Conservation (phyloP, 768 basidiomycete species). For the Daedaleopsis sinensis region DNA sequence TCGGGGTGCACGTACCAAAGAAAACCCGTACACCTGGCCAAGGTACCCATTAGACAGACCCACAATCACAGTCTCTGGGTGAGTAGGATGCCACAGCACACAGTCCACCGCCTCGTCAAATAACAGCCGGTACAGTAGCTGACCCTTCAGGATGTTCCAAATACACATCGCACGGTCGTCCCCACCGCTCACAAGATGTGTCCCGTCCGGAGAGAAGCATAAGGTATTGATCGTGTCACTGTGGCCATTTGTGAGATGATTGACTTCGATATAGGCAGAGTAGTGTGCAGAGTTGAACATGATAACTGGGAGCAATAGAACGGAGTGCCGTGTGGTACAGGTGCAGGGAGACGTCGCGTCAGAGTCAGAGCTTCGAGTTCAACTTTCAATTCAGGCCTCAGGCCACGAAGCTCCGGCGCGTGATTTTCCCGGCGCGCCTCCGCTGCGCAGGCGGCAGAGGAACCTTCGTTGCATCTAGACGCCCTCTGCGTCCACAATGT, state of each 20-base stretch:
- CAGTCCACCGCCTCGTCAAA: background rate
- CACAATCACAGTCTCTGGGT: background rate
- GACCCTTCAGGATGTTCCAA: background rate
- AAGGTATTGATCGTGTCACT: conserved; percentile 6
- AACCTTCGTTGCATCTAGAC: no score
- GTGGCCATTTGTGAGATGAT: background rate
- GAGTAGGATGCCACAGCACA: background rate
- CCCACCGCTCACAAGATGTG: background rate
- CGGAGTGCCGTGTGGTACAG: no score
- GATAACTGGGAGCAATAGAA: no score
- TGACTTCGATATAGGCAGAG: background rate
- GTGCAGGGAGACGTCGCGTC: no score
- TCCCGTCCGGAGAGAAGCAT: background rate
- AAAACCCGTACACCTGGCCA: background rate
- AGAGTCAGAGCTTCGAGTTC: no score
- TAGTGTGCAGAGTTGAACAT: background rate
- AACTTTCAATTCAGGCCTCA: no score
- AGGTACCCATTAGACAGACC: background rate
- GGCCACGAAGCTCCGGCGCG: no score
- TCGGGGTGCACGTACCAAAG: background rate
- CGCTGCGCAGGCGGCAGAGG: no score
- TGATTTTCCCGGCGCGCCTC: no score
- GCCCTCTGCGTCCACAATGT: no score
- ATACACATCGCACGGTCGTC: conserved; percentile 1
- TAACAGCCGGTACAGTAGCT: background rate